Percentiles rank a stretch among this genome's conserved stretches.
phyloP scores from a whole-genome alignment of 257 asterid species.

The Vinca minor region DNA sequence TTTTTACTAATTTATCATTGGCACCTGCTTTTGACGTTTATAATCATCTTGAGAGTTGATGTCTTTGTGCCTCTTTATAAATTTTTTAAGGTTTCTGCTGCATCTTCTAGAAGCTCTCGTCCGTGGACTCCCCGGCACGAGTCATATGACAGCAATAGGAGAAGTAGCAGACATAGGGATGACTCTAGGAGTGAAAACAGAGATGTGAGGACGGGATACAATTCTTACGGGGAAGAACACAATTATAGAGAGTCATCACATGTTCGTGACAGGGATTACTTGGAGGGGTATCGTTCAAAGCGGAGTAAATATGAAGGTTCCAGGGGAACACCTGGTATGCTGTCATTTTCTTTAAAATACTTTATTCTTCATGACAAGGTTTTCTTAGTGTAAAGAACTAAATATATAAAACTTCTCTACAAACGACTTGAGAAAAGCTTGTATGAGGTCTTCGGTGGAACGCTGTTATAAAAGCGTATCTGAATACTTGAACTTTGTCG shows the following conservation, averaged over 20 bases:
- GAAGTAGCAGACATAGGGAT: slow-evolving; percentile 43
- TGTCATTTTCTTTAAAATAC: slow-evolving; percentile 2
- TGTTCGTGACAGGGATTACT: slow-evolving; percentile 37
- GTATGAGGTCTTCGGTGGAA: background rate
- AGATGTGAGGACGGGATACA: slow-evolving; percentile 35
- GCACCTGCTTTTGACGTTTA: background rate
- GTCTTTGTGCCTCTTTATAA: background rate
- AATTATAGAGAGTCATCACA: slow-evolving; percentile 50
- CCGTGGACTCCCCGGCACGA: slow-evolving; percentile 46
- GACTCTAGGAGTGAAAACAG: slow-evolving; percentile 36
- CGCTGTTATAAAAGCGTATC: background rate
- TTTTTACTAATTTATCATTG: background rate
- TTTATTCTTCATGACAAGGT: background rate
- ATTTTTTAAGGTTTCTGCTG: slow-evolving; percentile 34
- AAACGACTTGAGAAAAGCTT: background rate
- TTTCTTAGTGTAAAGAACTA: background rate
- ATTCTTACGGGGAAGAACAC: slow-evolving; percentile 41
- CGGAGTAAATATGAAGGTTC: slow-evolving; percentile 58
- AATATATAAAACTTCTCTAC: background rate
- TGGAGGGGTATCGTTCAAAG: slow-evolving; percentile 49
- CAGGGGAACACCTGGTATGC: slow-evolving; percentile 60
- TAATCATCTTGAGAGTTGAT: background rate
- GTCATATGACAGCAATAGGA: slow-evolving; percentile 31
- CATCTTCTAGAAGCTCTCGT: slow-evolving; percentile 44
- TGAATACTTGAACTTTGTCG: background rate